Conservation (phyloP, 805 yeast genomes). For the Ogataea minuta region DNA sequence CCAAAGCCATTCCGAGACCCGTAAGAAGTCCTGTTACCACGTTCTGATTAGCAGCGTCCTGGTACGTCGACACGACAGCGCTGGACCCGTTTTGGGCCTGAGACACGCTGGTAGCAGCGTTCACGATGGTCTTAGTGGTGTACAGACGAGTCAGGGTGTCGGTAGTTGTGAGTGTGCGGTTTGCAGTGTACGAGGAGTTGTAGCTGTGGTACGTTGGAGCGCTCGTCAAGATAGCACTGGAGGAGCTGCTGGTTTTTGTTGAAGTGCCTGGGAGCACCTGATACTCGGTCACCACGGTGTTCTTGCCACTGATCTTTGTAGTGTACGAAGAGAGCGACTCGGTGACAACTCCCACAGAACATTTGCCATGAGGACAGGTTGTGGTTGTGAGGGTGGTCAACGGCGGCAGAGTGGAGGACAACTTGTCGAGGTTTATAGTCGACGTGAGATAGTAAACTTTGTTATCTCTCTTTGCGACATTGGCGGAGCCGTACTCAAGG, state of each 20-base stretch:
- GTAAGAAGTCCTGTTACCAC: conserved; percentile 3
- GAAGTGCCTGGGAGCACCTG: conserved; percentile 26
- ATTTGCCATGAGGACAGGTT: conserved; percentile 15
- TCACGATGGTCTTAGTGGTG: conserved; percentile 4
- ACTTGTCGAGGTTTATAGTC: conserved; percentile 12
- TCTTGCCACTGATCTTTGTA: conserved; percentile 34
- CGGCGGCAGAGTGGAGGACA: conserved; percentile 5
- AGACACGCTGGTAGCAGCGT: conserved; percentile 7
- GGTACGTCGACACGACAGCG: conserved; percentile 26
- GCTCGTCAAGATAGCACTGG: conserved; percentile 1
- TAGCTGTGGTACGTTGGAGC: neutral
- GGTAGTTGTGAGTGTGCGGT: conserved; percentile 9
- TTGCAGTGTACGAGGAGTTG: conserved; percentile 6
- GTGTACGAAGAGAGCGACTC: conserved; percentile 29
- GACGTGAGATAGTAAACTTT: conserved; percentile 21
- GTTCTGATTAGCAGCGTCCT: conserved; percentile 21
- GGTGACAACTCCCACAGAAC: conserved; percentile 11
- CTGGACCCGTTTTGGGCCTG: conserved; percentile 2
- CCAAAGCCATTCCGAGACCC: conserved; percentile 3
- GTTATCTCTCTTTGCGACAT: conserved; percentile 20
- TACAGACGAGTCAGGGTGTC: conserved; percentile 2
- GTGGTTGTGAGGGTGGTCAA: conserved; percentile 11
- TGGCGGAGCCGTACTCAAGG: conserved; percentile 5
- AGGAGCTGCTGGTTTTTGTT: conserved; percentile 5
- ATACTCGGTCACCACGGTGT: conserved; percentile 40